Evolutionary conservation across 306 rosid genomes (phyloP).

Genomic region (Medicago arabica): DNA sequence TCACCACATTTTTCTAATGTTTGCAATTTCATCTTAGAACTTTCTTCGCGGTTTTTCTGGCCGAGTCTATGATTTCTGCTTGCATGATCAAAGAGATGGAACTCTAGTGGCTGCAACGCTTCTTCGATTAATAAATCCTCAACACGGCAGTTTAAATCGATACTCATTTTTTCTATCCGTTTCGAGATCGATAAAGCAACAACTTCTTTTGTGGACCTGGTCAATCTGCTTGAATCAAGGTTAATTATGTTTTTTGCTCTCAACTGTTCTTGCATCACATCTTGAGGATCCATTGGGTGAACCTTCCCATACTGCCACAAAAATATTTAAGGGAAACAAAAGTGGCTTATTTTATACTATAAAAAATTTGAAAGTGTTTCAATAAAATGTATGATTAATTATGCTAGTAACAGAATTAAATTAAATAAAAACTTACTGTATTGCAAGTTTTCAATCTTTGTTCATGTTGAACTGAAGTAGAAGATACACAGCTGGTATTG

Average conservation of each 20-base stretch:
- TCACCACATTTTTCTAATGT: conserved; percentile 57
- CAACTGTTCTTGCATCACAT: conserved; percentile 45
- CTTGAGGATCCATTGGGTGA: conserved; percentile 59
- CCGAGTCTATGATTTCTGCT: conserved; percentile 40
- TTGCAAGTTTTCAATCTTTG: conserved; percentile 40
- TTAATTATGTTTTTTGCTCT: background rate
- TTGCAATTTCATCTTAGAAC: conserved; percentile 41
- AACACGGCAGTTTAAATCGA: conserved; percentile 38
- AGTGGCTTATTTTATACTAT: conserved; percentile 11
- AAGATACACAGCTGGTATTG: conserved; percentile 38
- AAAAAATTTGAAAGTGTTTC: conserved; percentile 1
- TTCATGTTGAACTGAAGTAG: conserved; percentile 42
- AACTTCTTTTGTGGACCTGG: conserved; percentile 42
- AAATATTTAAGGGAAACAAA: conserved; percentile 21
- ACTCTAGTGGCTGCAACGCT: conserved; percentile 42
- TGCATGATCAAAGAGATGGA: conserved; percentile 51
- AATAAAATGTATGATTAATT: conserved; percentile 26
- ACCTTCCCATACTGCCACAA: conserved; percentile 63
- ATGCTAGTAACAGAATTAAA: conserved; percentile 29
- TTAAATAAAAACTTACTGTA: conserved; percentile 39
- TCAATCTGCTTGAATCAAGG: conserved; percentile 46
- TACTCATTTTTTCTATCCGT: conserved; percentile 42
- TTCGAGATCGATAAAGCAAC: conserved; percentile 45
- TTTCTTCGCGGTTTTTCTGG: conserved; percentile 49
- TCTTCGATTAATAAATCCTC: conserved; percentile 54